Conservation (phyloP, 805 yeast species). For the Nakazawaea sp. region DNA sequence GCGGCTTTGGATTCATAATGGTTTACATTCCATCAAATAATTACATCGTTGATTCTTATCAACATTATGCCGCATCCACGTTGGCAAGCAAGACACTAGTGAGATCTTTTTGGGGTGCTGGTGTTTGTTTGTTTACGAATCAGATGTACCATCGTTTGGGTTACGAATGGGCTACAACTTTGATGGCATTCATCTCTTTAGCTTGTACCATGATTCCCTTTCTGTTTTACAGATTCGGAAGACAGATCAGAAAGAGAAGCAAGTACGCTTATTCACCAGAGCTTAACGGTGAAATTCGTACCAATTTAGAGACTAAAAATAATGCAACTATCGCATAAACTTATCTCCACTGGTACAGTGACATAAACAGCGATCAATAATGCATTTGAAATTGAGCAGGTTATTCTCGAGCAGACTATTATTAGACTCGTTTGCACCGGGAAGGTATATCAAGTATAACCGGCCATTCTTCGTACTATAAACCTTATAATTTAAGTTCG, state of each 20-base stretch:
- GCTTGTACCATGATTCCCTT: slow-evolving; percentile 47
- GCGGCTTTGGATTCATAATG: slow-evolving; percentile 45
- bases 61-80: slow-evolving; percentile 54
- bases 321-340: too few species aligned
- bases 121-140: slow-evolving; percentile 50
- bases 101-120: slow-evolving; percentile 48
- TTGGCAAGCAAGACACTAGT: slow-evolving; percentile 53
- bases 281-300: neutral
- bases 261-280: slow-evolving; percentile 55
- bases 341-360: too few species aligned
- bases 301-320: too few species aligned
- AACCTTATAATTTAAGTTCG: too few species aligned
- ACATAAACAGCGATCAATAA: too few species aligned
- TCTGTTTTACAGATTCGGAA: slow-evolving; percentile 36
- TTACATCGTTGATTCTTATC: slow-evolving; percentile 55
- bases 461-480: too few species aligned
- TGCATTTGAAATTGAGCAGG: too few species aligned
- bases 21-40: slow-evolving; percentile 63
- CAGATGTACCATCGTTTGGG: slow-evolving; percentile 49
- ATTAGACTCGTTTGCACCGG: too few species aligned
- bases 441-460: too few species aligned
- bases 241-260: slow-evolving; percentile 38
- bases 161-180: slow-evolving; percentile 41
- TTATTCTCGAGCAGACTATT: too few species aligned
- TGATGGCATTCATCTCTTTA: slow-evolving; percentile 46